Evolutionary conservation across 139 green algal genomes (phyloP), one percentile per base, ranked within the genome.

Genomic region (Chlorokybus atmophyticus): DNA sequence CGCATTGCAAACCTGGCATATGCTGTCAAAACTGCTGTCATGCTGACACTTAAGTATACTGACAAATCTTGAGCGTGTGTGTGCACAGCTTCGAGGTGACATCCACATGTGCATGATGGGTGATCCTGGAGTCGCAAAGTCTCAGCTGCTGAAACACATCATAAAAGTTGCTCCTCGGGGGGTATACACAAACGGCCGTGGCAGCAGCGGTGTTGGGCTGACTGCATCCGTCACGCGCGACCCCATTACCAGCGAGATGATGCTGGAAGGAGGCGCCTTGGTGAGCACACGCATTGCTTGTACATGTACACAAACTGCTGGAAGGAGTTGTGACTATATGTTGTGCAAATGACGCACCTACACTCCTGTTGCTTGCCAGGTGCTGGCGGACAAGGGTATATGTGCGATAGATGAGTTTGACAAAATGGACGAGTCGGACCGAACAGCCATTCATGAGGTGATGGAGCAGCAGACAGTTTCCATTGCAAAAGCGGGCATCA

Each of bases 321-420:
- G n/a, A n/a, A n/a, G n/a, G n/a, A n/a, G n/a, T n/a, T n/a, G n/a
- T n/a, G n/a, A n/a, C n/a, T n/a, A n/a, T n/a, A n/a, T n/a, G n/a
- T n/a, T n/a, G n/a, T n/a, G n/a, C n/a, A n/a, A n/a, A n/a, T n/a
- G n/a, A n/a, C n/a, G n/a, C n/a, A n/a, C n/a, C n/a, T n/a, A n/a
- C n/a, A n/a, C n/a, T n/a, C 40, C 7, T 57, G 21, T 19, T 14
- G 38, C 38, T 44, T 44, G 3, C 86, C 79, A 97, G 51, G 91
- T 99, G 53, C 79, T 99, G 55, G 92, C 91, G 2, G 92, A 99
- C 76, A 87, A 85, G 59, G 92, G 92, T 55, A 88, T 99, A 57
- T 99, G 92, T 77, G 94, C 87, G 74, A 99, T 99, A 50, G 92
- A 99, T 52, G 92, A 99, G 78, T 99, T 99, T 74, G 92, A 99